Percentiles rank a stretch among this genome's conserved stretches.
Evolutionary conservation across 208 protist genomes (phyloP).

Genomic region (Leishmania major): DNA sequence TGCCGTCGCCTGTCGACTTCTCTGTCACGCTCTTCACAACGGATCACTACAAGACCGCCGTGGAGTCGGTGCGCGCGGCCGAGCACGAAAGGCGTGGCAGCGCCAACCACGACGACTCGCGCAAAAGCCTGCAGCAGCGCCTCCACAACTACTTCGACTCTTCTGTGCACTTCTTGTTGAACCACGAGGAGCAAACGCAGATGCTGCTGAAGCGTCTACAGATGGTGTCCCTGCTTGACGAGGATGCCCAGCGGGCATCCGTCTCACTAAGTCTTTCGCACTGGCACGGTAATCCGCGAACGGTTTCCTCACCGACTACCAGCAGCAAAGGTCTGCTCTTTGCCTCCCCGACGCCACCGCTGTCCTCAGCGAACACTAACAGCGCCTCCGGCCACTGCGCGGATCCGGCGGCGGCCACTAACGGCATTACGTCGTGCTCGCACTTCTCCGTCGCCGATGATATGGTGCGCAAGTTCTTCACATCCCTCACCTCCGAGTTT

Average conservation of each 20-base stretch:
- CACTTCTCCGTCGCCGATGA: constrained; percentile 81
- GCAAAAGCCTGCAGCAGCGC: constrained; percentile 44
- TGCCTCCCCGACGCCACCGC: not conserved
- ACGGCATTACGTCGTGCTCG: constrained; percentile 39
- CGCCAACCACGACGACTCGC: constrained; percentile 29
- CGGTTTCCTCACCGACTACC: constrained; percentile 1
- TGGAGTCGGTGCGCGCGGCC: constrained; percentile 27
- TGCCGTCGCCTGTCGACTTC: constrained; percentile 14
- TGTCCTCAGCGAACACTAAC: not conserved
- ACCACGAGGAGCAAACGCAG: constrained; percentile 67
- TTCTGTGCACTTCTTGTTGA: constrained; percentile 65
- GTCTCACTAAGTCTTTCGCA: constrained; percentile 48
- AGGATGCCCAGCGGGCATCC: constrained; percentile 56
- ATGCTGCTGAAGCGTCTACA: constrained; percentile 69
- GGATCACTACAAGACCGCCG: constrained; percentile 32
- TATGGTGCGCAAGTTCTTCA: constrained; percentile 84
- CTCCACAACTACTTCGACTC: constrained; percentile 75
- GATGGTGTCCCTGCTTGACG: constrained; percentile 61
- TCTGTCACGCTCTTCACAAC: constrained; percentile 30
- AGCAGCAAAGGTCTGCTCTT: not conserved
- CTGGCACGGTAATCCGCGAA: constrained; percentile 33
- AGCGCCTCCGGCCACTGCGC: not conserved
- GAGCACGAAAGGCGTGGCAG: constrained; percentile 28
- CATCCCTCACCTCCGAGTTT: constrained; percentile 86
- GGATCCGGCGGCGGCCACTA: constrained; percentile 10